phyloP scores from a whole-genome alignment of 1,284 basidiomycete genomes.

The Phylloporus sp. region DNA sequence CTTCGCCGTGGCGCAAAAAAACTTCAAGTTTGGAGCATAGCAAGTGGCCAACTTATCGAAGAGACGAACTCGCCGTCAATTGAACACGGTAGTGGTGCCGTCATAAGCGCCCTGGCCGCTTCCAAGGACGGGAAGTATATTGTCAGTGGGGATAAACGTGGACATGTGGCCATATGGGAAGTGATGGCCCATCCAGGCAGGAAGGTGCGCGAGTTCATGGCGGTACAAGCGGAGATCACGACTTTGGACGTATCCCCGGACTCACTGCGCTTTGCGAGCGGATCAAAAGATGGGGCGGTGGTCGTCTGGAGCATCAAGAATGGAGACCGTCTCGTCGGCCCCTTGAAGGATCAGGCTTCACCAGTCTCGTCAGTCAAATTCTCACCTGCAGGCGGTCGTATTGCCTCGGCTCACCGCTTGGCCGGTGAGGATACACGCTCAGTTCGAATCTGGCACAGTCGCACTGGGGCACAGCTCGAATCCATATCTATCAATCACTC shows the following conservation, averaged over 20 bases:
- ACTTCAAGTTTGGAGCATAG: conserved; percentile 3
- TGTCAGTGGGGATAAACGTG: conserved; percentile 12
- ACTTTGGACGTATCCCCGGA: conserved; percentile 9
- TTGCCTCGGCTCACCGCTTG: conserved; percentile 19
- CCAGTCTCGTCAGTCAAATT: conserved; percentile 21
- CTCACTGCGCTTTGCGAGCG: conserved; percentile 3
- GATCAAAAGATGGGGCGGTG: background rate
- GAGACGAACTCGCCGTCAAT: background rate
- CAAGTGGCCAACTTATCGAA: background rate
- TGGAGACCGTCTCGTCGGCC: background rate
- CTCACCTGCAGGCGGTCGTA: conserved; percentile 16
- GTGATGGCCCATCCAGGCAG: too few species aligned
- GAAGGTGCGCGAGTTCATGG: background rate
- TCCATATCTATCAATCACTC: background rate
- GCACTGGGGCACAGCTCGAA: conserved; percentile 8
- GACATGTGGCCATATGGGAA: conserved; percentile 18
- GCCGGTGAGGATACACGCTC: conserved; percentile 1
- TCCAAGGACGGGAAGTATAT: conserved; percentile 18
- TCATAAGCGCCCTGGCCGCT: conserved; percentile 3
- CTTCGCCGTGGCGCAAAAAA: background rate
- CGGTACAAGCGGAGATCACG: background rate
- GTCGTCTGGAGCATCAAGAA: conserved; percentile 6
- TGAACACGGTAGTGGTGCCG: background rate
- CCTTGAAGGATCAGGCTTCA: conserved; percentile 4
- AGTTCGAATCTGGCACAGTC: conserved; percentile 21